Evolutionary conservation across 1,284 basidiomycete species (phyloP).

Genomic region (Ustilago bromivora): DNA sequence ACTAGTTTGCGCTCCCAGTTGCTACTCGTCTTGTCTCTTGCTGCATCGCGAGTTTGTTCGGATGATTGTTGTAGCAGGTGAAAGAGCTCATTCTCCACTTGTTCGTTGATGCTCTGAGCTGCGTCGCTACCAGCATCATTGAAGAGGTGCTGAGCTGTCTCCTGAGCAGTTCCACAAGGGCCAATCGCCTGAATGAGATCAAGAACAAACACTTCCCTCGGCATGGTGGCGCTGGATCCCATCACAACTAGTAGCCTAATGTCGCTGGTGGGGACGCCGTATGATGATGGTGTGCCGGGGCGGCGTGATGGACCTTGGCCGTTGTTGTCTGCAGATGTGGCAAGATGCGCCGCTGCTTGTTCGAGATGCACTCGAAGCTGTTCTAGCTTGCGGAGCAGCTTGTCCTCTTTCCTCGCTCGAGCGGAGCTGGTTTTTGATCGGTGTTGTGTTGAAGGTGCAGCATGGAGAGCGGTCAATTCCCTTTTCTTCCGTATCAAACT

Average conservation of each 20-base stretch:
- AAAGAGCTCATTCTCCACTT: neutral
- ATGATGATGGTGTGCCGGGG: neutral
- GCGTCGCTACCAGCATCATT: neutral
- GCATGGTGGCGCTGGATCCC: slow-evolving; percentile 39
- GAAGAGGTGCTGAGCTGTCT: neutral
- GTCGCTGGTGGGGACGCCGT: slow-evolving; percentile 8
- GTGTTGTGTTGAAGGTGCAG: neutral
- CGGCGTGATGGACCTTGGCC: slow-evolving; percentile 30
- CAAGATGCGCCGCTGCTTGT: slow-evolving; percentile 19
- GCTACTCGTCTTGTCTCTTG: slow-evolving; percentile 44
- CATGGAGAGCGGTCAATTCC: neutral
- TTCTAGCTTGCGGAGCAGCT: slow-evolving; percentile 31
- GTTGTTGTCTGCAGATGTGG: slow-evolving; percentile 13
- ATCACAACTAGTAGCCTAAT: slow-evolving; percentile 34
- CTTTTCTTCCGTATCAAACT: slow-evolving; percentile 24
- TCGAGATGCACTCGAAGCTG: slow-evolving; percentile 24
- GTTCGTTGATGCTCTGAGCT: neutral
- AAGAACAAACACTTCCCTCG: slow-evolving; percentile 33
- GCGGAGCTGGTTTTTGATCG: slow-evolving; percentile 13
- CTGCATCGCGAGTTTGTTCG: slow-evolving; percentile 17
- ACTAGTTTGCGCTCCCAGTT: slow-evolving; percentile 58
- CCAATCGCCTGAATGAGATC: slow-evolving; percentile 33
- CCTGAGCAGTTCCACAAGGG: slow-evolving; percentile 1
- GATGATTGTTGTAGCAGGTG: slow-evolving; percentile 14
- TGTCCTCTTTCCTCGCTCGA: slow-evolving; percentile 16